Evolutionary conservation across 1,284 basidiomycete genomes (phyloP).

Genomic region (Sporisorium graminicola): DNA sequence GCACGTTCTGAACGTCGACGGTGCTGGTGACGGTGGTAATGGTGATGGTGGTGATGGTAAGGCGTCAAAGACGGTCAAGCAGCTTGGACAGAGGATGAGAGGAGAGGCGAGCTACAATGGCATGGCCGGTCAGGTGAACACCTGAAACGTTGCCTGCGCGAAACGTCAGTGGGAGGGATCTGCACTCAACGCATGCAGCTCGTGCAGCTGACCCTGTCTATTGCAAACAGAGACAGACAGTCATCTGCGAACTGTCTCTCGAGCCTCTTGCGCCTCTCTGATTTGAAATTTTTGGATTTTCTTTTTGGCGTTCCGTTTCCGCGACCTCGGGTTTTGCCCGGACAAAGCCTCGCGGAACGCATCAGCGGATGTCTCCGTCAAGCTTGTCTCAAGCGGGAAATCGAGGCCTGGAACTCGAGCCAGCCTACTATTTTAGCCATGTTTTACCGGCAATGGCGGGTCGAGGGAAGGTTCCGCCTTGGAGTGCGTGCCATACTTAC

Average conservation of each 20-base stretch:
- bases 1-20: too few species aligned
- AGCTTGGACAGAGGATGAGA: too few species aligned
- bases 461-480: neutral
- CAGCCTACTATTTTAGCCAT: neutral
- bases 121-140: constrained; percentile 7
- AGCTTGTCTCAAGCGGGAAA: neutral
- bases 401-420: constrained; percentile 10
- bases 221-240: neutral
- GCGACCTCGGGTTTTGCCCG: constrained; percentile 15
- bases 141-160: constrained; percentile 1
- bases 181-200: constrained; percentile 1
- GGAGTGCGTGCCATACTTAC: neutral
- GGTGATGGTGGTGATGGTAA: too few species aligned
- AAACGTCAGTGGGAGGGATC: neutral
- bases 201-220: constrained; percentile 13
- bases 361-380: constrained; percentile 32
- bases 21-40: too few species aligned
- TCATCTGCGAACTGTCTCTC: too few species aligned
- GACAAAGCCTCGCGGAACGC: neutral
- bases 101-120: neutral
- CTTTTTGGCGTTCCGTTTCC: too few species aligned
- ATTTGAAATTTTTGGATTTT: constrained; percentile 6
- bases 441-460: neutral
- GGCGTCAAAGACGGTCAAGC: too few species aligned
- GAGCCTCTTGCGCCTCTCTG: neutral